Base-by-base conservation (phyloP, 768 basidiomycete genomes). In the Solioccasus polychromus region DNA sequence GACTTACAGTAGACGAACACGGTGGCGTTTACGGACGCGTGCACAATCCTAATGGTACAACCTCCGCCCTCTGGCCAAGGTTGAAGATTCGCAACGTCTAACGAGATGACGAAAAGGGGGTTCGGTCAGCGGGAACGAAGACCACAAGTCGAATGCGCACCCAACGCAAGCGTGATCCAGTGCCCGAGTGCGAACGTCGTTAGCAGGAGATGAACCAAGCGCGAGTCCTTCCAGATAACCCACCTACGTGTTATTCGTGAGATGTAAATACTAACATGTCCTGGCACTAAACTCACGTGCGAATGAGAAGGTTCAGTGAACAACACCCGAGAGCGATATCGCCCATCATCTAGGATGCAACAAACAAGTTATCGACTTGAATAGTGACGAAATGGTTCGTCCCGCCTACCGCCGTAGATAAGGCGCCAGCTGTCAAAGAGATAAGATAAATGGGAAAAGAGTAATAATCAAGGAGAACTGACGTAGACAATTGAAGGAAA, bases 281-380 rank as follows among this genome's bases (percentile, higher is more conserved):
- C 0, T 8, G 3, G 17, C 26, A 3, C 35, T 8, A 8, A 25
- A 42, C 62, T 44, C 42, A 64, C 64, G 57, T 54, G 41, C 64
- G 59, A 42, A 66, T 48, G 53, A 66, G 55, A 35, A 64, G 17
- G 38, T 66, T 66, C 17, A 40, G 45, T 0, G 64, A 64, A 35
- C 39, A 11, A 22, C 42, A 57, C 19, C 45, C 59, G 2, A 64
- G 20, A 19, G 26, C 44, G 19, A 62, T 45, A 19, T 52, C 35
- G 17, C 32, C 54, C 3, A 42, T 3, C 8, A 55, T 4, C 62
- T 66, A 34, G 9, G 5, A 19, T 25, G 5, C 26, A 12, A 17
- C 8, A 15, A 5, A 14, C 9, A n/a, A n/a, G n/a, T n/a, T n/a
- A n/a, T n/a, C n/a, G n/a, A n/a, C 3, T 18, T 59, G 22, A 45